Evolutionary conservation across 257 asterid genomes (phyloP).

Genomic region (Solanum pennellii): DNA sequence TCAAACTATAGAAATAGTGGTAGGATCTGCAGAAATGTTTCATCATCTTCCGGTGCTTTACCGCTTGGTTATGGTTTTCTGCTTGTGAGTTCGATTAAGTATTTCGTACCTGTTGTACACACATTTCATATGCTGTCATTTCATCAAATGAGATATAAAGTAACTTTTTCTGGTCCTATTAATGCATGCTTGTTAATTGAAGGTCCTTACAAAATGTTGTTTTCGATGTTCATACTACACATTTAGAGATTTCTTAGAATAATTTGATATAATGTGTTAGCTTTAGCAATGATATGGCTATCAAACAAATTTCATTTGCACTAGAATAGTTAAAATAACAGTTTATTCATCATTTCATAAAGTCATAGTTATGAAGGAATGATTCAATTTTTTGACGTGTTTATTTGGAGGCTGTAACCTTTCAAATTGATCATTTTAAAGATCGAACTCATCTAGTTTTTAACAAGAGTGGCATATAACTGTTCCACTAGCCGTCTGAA

Average conservation of each 20-base stretch:
- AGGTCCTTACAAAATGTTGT: neutral
- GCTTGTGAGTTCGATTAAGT: neutral
- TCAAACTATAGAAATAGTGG: slow-evolving; percentile 8
- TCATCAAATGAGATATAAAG: neutral
- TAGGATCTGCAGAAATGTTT: neutral
- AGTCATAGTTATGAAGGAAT: neutral
- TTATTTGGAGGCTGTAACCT: neutral
- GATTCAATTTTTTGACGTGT: neutral
- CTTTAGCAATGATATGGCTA: neutral
- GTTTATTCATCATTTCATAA: neutral
- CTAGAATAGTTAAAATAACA: neutral
- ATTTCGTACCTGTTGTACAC: neutral
- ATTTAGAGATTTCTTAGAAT: neutral
- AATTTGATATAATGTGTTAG: neutral
- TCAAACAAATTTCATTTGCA: neutral
- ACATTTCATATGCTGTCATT: neutral
- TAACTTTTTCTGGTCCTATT: neutral
- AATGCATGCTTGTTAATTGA: neutral
- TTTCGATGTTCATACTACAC: neutral
- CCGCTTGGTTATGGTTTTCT: neutral
- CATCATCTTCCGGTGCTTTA: neutral
- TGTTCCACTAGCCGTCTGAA: neutral
- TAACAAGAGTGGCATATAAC: neutral
- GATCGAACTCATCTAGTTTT: neutral
- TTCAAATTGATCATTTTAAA: neutral